A percentile compares a stretch with the other conserved stretches of the same genome.
phyloP scores from a whole-genome alignment of 768 basidiomycete genomes.

The Pholiota conissans region DNA sequence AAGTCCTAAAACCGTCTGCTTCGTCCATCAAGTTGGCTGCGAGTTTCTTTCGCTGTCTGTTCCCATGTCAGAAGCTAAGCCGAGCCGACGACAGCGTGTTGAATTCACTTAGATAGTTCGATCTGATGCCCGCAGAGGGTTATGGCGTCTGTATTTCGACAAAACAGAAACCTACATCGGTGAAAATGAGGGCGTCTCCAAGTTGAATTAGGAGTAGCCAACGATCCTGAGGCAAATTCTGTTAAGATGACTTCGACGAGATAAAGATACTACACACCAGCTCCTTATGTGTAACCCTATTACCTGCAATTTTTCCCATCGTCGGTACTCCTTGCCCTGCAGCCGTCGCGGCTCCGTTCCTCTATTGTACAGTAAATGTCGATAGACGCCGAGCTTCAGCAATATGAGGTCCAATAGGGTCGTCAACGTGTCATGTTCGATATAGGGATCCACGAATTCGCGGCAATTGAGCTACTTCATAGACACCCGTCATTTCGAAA shows the following conservation, averaged over 20 bases:
- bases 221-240: too few species aligned
- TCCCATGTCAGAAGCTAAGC: neutral
- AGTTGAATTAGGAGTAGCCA: too few species aligned
- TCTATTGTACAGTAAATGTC: conserved; percentile 81
- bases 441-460: conserved; percentile 81
- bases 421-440: conserved; percentile 77
- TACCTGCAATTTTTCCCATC: neutral
- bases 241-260: too few species aligned
- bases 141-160: too few species aligned
- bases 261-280: neutral
- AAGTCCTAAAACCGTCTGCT: conserved; percentile 49
- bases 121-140: conserved; percentile 80
- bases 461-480: conserved; percentile 52
- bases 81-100: neutral
- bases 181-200: conserved; percentile 49
- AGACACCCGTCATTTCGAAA: neutral
- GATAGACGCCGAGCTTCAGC: conserved; percentile 78
- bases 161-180: conserved; percentile 88
- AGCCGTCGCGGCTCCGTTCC: conserved; percentile 62
- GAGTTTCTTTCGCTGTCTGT: conserved; percentile 11
- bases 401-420: conserved; percentile 80
- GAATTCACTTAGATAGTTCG: conserved; percentile 65
- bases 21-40: conserved; percentile 51
- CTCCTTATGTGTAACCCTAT: neutral
- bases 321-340: conserved; percentile 12